Base-by-base conservation (phyloP, 108 stramenopile species). In the Cyclotella choctawhatcheeana region DNA sequence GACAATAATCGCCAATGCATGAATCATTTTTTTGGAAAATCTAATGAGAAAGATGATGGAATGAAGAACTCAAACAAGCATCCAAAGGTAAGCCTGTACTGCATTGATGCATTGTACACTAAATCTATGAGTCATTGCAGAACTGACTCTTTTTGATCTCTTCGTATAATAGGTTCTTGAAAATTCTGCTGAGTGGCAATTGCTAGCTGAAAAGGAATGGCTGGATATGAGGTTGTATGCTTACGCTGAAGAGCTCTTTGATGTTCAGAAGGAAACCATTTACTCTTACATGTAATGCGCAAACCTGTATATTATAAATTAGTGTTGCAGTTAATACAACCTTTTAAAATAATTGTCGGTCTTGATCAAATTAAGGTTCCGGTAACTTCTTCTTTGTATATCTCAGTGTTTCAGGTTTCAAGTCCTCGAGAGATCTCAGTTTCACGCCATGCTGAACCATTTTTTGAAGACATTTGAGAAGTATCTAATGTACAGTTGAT, bases 241-340 rank as follows among this genome's bases (percentile, higher is more conserved):
- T 44, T 82, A 82, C 17, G 71, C 48, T 51, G 71, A 54, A n/a
- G 20, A 58, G 50, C 71, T 82, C 4, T 82, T 80, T 37, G 52
- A 75, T 14, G 79, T 75, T 22, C 79, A 75, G 44, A 78, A 71
- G 33, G 70, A 71, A 60, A 60, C 64, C 22, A 79, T 79, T n/a
- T 43, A 79, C 25, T 53, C 64, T 5, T 76, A 67, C 25, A 5
- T 7, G 35, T 60, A 55, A 27, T 29, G n/a, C n/a, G n/a, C n/a
- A n/a, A n/a, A n/a, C n/a, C n/a, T n/a, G n/a, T n/a, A n/a, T n/a
- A n/a, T n/a, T n/a, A n/a, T n/a, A n/a, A n/a, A n/a, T n/a, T n/a
- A n/a, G n/a, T n/a, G n/a, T n/a, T n/a, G n/a, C n/a, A n/a, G n/a
- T n/a, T n/a, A n/a, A n/a, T n/a, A n/a, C n/a, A n/a, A n/a, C n/a